Conservation (phyloP, 2,329 filamentous ascomycete species). For the Fonsecaea erecta region DNA sequence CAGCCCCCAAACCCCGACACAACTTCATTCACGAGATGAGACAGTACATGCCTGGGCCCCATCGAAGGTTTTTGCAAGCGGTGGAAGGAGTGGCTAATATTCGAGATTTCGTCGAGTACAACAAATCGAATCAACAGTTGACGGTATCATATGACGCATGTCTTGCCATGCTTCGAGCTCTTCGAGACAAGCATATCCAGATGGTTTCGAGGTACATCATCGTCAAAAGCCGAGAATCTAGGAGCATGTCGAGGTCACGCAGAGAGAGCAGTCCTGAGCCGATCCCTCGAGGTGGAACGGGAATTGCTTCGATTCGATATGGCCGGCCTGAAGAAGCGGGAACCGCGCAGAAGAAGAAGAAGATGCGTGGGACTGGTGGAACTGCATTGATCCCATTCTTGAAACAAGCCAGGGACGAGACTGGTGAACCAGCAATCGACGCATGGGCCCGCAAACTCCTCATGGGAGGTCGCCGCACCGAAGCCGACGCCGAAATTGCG, state of each 20-base stretch:
- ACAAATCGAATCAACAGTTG: slow-evolving; percentile 66
- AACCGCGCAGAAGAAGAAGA: slow-evolving; percentile 49
- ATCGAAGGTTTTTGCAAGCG: slow-evolving; percentile 85
- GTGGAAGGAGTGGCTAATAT: slow-evolving; percentile 83
- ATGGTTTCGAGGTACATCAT: slow-evolving; percentile 97
- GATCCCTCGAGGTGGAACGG: slow-evolving; percentile 32
- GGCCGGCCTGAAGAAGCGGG: slow-evolving; percentile 38
- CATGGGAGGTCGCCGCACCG: slow-evolving; percentile 54
- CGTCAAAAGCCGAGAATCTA: slow-evolving; percentile 77
- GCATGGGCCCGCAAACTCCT: slow-evolving; percentile 65
- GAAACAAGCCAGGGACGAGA: slow-evolving; percentile 96
- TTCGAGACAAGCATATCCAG: slow-evolving; percentile 93
- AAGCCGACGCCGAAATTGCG: slow-evolving; percentile 54
- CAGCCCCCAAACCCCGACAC: slow-evolving; percentile 63
- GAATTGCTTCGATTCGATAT: slow-evolving; percentile 42
- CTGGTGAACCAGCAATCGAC: slow-evolving; percentile 84
- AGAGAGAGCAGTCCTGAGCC: slow-evolving; percentile 53
- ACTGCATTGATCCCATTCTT: slow-evolving; percentile 93
- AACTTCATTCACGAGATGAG: slow-evolving; percentile 98
- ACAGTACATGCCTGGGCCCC: slow-evolving; percentile 91
- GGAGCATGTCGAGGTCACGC: slow-evolving; percentile 63
- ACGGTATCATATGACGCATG: slow-evolving; percentile 88
- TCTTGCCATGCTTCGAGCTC: slow-evolving; percentile 73
- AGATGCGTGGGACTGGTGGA: slow-evolving; percentile 86
- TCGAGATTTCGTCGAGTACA: slow-evolving; percentile 74